Evolutionary conservation across 352 stramenopile genomes (phyloP).

Genomic region (Pythium myriotylum): DNA sequence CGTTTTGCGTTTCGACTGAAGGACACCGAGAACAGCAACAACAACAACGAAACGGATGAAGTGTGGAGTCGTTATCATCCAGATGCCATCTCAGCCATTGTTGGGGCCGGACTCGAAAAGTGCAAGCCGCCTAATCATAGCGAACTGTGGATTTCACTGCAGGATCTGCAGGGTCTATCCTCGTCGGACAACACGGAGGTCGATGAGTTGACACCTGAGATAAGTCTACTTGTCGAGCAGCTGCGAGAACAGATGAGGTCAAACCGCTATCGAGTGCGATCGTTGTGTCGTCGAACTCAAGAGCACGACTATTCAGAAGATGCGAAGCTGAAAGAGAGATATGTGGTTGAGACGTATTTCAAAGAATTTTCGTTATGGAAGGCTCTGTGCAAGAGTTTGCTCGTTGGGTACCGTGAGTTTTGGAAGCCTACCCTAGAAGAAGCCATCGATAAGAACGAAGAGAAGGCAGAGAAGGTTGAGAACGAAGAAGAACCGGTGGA

Average conservation of each 20-base stretch:
- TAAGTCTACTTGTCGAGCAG: conserved; percentile 79
- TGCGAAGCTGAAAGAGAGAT: conserved; percentile 23
- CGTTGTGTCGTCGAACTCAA: conserved; percentile 55
- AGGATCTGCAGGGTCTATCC: conserved; percentile 29
- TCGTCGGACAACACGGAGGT: conserved; percentile 1
- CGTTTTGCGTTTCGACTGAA: conserved; percentile 20
- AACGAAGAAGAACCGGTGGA: conserved; percentile 55
- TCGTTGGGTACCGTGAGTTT: conserved; percentile 61
- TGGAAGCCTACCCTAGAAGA: conserved; percentile 14
- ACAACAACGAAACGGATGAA: conserved; percentile 1
- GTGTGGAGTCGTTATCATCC: conserved; percentile 68
- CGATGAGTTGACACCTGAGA: conserved; percentile 76
- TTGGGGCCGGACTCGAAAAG: conserved; percentile 53
- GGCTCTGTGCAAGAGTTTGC: conserved; percentile 62
- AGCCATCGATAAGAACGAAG: conserved; percentile 30
- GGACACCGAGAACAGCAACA: not conserved
- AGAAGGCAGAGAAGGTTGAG: conserved; percentile 6
- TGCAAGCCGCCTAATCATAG: conserved; percentile 34
- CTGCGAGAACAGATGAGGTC: conserved; percentile 72
- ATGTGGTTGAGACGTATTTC: conserved; percentile 66
- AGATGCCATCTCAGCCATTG: conserved; percentile 53
- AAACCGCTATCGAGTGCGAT: conserved; percentile 66
- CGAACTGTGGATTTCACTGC: conserved; percentile 62
- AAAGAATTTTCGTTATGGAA: conserved; percentile 81
- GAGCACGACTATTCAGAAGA: conserved; percentile 33